These are phyloP conservation scores for Didymellaceae sp. DNA, from an alignment of 2,329 filamentous ascomycete genomes.

Conservation along the genomic window DNA sequence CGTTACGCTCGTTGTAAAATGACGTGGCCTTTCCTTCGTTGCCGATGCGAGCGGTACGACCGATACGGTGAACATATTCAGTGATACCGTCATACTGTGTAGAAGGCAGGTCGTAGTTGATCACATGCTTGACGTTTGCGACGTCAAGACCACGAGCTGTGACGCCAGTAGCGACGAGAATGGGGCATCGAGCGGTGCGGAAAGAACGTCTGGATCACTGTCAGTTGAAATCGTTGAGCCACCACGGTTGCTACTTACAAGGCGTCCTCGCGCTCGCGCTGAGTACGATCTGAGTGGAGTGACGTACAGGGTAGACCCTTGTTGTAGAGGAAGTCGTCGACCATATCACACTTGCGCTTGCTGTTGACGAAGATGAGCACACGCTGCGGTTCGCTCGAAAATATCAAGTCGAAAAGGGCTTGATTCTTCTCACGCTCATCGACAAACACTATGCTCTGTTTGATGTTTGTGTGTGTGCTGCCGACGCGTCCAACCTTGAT, in stretches of 20 bases:
- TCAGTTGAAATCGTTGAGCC: constrained; percentile 2
- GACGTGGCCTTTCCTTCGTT: constrained; percentile 85
- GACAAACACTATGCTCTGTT: constrained; percentile 73
- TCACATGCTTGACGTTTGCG: constrained; percentile 83
- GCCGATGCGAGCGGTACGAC: constrained; percentile 92
- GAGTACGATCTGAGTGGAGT: constrained; percentile 85
- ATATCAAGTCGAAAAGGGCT: constrained; percentile 74
- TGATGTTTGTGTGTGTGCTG: constrained; percentile 81
- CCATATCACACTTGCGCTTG: constrained; percentile 76
- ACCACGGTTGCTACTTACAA: constrained; percentile 61
- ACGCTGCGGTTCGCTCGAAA: constrained; percentile 72
- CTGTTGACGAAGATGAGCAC: constrained; percentile 91
- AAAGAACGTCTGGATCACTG: constrained; percentile 68
- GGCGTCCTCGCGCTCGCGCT: constrained; percentile 89
- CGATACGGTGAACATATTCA: constrained; percentile 94
- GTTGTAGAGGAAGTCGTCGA: constrained; percentile 90
- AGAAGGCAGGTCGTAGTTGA: constrained; percentile 89
- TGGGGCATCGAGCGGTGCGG: constrained; percentile 73
- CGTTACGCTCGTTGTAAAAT: constrained; percentile 82
- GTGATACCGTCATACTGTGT: constrained; percentile 81
- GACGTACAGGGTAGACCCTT: constrained; percentile 80
- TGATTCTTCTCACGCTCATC: constrained; percentile 72
- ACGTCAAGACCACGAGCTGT: constrained; percentile 90
- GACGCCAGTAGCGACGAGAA: constrained; percentile 86
- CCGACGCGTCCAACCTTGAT: constrained; percentile 89